Base-by-base conservation (phyloP, 164 flowering plant species). In the Magnolia changhungtana region DNA sequence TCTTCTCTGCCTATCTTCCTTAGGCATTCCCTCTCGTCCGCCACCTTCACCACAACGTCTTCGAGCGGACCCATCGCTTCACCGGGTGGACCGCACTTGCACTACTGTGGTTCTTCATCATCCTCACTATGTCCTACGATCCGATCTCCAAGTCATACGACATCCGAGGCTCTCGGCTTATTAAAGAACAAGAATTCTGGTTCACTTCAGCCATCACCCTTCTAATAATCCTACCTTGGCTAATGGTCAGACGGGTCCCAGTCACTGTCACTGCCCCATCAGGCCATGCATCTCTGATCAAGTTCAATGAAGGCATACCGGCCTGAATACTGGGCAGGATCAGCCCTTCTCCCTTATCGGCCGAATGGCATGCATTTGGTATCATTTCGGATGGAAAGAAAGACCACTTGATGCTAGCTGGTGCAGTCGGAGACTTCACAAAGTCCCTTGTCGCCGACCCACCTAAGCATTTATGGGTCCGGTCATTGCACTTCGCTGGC, bases 341-440 rank as follows among this genome's bases (percentile, higher is more conserved):
- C n/a, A 88, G 92, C 72, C 89, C 89, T 1, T 87, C 92, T 0
- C 92, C 90, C 0, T 78, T 90, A 4, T 89, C 91, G 0, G 92
- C n/a, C n/a, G n/a, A 90, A 67, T 90, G 92, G 94, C 94, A 90
- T 23, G 90, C 91, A 1, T 91, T 91, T 24, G 95, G 92, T 0
- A 91, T 91, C 72, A 89, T 91, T 63, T 91, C 95, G 0, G 87
- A 91, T 75, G 87, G 86, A 3, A 74, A 86, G 68, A 73, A 71
- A 51, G 88, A 83, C 67, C 92, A 91, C 87, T 82, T 89, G 89
- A 88, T 91, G 90, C 84, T 91, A 0, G 95, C 92, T 3, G 92
- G 95, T 7, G 92, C 92, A 10, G 95, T 89, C 0, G 95, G 95
- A 0, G 95, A 91, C 80, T 91, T 88, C 90, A 91, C 92, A 0